These are phyloP conservation scores for barrel medic (Medicago truncatula) DNA, from an alignment of 306 rosid genomes.

Conservation along the genomic window MtrunA17r5.0-ANR NC_053042.1:51759501-51760000, in stretches of 20 bases:
- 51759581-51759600: constrained; percentile 70
- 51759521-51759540: constrained; percentile 70
- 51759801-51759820: neutral
- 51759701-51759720: constrained; percentile 54
- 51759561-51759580: constrained; percentile 87
- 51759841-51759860: neutral
- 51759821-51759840: neutral
- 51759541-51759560: constrained; percentile 58
- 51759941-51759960: neutral
- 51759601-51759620: constrained; percentile 72
- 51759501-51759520: constrained; percentile 64
- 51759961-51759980: neutral
- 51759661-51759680: constrained; percentile 70
- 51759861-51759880: neutral
- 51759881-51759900: neutral
- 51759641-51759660: constrained; percentile 63
- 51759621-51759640: constrained; percentile 56
- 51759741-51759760: constrained; percentile 60
- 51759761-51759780: constrained; percentile 61
- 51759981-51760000: neutral
- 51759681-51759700: constrained; percentile 46
- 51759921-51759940: neutral
- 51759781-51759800: neutral
- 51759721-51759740: constrained; percentile 46
- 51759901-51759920: neutral